Conservation (phyloP, 306 rosid genomes). For the Gastrolobium villosum region DNA sequence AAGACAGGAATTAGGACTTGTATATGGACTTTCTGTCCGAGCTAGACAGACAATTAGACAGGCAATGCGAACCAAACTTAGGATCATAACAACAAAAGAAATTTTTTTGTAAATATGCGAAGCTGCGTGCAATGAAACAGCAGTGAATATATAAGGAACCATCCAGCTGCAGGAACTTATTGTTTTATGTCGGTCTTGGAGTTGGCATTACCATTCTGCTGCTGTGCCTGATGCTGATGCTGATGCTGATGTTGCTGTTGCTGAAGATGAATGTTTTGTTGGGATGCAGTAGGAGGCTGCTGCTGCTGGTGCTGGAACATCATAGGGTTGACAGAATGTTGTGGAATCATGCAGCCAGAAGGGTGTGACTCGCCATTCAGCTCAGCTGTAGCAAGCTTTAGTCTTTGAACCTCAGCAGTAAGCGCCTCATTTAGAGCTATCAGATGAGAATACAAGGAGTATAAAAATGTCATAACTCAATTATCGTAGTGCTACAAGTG, state of each 20-base stretch:
- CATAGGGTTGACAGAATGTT: constrained; percentile 65
- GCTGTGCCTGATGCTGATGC: constrained; percentile 49
- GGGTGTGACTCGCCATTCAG: constrained; percentile 68
- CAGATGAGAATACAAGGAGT: constrained; percentile 41
- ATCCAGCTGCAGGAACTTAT: constrained; percentile 40
- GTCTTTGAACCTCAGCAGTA: constrained; percentile 92
- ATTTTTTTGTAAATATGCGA: constrained; percentile 46
- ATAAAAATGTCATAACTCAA: not conserved
- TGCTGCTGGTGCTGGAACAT: constrained; percentile 72
- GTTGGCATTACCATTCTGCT: constrained; percentile 65
- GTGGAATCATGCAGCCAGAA: constrained; percentile 66
- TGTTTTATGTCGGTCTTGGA: constrained; percentile 70
- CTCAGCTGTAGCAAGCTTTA: constrained; percentile 82
- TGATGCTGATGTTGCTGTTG: constrained; percentile 55
- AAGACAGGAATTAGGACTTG: constrained; percentile 49
- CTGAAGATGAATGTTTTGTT: constrained; percentile 64
- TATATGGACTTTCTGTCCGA: constrained; percentile 54
- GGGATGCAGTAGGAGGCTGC: constrained; percentile 50
- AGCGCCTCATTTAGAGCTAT: constrained; percentile 92
- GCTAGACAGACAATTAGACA: constrained; percentile 59
- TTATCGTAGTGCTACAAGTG: not conserved
- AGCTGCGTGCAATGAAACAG: constrained; percentile 57
- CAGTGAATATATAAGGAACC: constrained; percentile 40
- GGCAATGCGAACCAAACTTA: constrained; percentile 49
- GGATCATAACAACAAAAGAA: constrained; percentile 47